phyloP scores from a whole-genome alignment of 305 asterid genomes.

The Solanum hybrid region DNA sequence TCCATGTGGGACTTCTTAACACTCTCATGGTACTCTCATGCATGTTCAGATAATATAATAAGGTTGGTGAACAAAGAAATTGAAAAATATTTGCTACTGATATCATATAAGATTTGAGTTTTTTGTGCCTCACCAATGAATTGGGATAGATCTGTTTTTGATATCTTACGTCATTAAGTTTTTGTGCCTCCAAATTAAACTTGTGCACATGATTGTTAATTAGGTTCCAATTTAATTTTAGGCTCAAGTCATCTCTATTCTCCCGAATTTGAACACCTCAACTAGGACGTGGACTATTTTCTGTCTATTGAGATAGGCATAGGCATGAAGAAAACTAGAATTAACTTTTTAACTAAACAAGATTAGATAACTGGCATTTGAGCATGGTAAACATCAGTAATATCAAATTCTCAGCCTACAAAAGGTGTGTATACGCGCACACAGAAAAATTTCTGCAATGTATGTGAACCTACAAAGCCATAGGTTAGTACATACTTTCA shows the following conservation, averaged over 20 bases:
- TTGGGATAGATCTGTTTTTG: neutral
- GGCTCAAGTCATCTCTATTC: neutral
- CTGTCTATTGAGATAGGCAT: slow-evolving; percentile 27
- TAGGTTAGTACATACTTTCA: neutral
- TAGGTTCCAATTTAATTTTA: neutral
- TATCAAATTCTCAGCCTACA: neutral
- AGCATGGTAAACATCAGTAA: neutral
- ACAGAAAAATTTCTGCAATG: neutral
- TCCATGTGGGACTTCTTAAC: neutral
- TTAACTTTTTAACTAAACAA: slow-evolving; percentile 24
- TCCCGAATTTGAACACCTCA: neutral
- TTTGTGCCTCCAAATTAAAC: neutral
- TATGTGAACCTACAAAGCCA: neutral
- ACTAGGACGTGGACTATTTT: neutral
- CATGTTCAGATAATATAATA: neutral
- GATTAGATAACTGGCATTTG: slow-evolving; percentile 14
- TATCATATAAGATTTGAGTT: neutral
- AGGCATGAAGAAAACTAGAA: slow-evolving; percentile 30
- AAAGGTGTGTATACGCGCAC: neutral
- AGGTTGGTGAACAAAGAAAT: neutral
- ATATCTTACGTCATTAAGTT: neutral
- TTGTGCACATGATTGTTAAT: neutral
- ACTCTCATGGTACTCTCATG: neutral
- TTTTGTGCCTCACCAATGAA: neutral
- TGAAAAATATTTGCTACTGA: no score